phyloP scores from a whole-genome alignment of 2,329 filamentous ascomycete genomes.

The Colletotrichum ledebouriae region DNA sequence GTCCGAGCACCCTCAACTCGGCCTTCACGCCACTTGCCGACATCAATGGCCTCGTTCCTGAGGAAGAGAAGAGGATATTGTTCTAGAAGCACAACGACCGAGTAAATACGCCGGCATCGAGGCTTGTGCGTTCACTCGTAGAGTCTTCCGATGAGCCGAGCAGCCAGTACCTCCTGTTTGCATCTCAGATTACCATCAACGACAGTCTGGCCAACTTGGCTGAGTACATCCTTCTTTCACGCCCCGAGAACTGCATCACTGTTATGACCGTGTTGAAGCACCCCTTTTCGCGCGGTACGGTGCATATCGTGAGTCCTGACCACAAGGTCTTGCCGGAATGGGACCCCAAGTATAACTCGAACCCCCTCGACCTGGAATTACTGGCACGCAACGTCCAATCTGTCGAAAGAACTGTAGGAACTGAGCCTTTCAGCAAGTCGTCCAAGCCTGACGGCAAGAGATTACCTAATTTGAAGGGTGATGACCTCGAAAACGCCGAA shows the following conservation, averaged over 20 bases:
- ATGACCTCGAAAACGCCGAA: slow-evolving; percentile 51
- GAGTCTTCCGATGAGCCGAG: slow-evolving; percentile 48
- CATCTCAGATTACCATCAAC: slow-evolving; percentile 47
- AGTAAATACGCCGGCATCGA: slow-evolving; percentile 39
- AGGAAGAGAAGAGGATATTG: slow-evolving; percentile 46
- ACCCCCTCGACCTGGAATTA: slow-evolving; percentile 69
- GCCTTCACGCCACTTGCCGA: slow-evolving; percentile 53
- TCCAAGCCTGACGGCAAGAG: slow-evolving; percentile 56
- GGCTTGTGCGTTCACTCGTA: slow-evolving; percentile 47
- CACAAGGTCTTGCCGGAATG: slow-evolving; percentile 61
- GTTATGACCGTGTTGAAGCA: slow-evolving; percentile 71
- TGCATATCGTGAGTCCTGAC: slow-evolving; percentile 66
- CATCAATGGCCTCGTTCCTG: slow-evolving; percentile 46
- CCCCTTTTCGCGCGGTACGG: slow-evolving; percentile 70
- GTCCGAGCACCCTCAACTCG: slow-evolving; percentile 42
- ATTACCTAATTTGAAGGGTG: slow-evolving; percentile 49
- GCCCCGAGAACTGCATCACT: slow-evolving; percentile 65
- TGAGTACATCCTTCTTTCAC: slow-evolving; percentile 43
- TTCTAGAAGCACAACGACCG: slow-evolving; percentile 43
- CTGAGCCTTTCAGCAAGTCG: slow-evolving; percentile 57
- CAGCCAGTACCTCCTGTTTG: slow-evolving; percentile 53
- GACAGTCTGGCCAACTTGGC: slow-evolving; percentile 47
- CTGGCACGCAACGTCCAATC: slow-evolving; percentile 60
- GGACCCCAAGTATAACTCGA: slow-evolving; percentile 67
- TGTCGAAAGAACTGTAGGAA: slow-evolving; percentile 53